A percentile compares a stretch with the other conserved stretches of the same genome.
phyloP scores from a whole-genome alignment of 176 grass and related monocot genomes.

The Ensete glaucum region DNA sequence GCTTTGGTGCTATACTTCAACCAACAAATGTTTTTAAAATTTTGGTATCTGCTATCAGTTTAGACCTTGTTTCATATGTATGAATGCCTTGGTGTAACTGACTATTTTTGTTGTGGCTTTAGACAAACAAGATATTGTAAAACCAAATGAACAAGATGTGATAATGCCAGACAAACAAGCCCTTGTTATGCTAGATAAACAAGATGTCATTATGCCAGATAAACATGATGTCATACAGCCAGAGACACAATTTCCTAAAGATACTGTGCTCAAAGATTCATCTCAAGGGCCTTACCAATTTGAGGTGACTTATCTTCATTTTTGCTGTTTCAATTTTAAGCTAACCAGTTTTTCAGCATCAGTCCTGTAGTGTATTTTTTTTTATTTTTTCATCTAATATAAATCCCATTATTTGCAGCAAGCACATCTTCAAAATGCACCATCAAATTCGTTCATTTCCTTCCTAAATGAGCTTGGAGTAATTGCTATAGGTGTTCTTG shows the following conservation, averaged over 20 bases:
- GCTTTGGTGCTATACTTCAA: too few relatives aligned
- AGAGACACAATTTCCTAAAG: constrained; percentile 17
- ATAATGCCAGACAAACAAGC: neutral
- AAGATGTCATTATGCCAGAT: neutral
- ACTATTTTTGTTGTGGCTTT: neutral
- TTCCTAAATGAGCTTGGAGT: constrained; percentile 55
- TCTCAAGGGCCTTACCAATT: constrained; percentile 13
- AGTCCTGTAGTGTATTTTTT: neutral
- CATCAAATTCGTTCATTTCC: constrained; percentile 45
- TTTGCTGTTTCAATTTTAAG: neutral
- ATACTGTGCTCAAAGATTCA: constrained; percentile 18
- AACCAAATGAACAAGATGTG: neutral
- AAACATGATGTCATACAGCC: neutral
- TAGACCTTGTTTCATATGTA: too few relatives aligned
- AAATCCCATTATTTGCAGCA: constrained; percentile 9
- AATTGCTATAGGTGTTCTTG: constrained; percentile 67
- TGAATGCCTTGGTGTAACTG: too few relatives aligned
- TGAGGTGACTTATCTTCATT: constrained; percentile 14
- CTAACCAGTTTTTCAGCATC: neutral
- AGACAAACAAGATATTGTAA: neutral
- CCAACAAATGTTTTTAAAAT: too few relatives aligned
- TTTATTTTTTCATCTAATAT: neutral
- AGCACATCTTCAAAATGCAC: constrained; percentile 27
- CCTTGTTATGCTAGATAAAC: neutral
- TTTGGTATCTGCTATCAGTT: too few relatives aligned